Conservation (phyloP, 1,139 yeast species). For the Yamadazyma siamensis region DNA sequence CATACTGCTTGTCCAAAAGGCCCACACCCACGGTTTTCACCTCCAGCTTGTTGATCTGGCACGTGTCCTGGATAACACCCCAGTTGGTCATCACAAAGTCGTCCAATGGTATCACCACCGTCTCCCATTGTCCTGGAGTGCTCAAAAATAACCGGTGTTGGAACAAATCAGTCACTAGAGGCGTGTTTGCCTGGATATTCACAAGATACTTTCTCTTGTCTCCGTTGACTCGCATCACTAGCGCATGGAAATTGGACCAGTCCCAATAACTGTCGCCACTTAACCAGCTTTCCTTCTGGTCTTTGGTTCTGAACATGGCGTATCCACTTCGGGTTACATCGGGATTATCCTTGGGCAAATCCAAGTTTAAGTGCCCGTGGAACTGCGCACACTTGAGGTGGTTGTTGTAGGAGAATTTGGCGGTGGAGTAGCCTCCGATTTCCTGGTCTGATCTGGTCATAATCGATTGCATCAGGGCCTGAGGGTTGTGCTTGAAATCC, state of each 20-base stretch:
- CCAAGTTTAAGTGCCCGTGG: slow-evolving; percentile 69
- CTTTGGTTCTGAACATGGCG: slow-evolving; percentile 82
- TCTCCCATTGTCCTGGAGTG: slow-evolving; percentile 81
- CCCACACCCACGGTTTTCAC: slow-evolving; percentile 79
- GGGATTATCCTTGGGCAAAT: slow-evolving; percentile 68
- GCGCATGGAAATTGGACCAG: slow-evolving; percentile 56
- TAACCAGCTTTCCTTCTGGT: slow-evolving; percentile 51
- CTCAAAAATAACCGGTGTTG: slow-evolving; percentile 78
- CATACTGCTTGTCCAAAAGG: slow-evolving; percentile 73
- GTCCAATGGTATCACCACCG: slow-evolving; percentile 70
- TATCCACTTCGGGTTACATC: slow-evolving; percentile 73
- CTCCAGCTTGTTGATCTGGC: slow-evolving; percentile 57
- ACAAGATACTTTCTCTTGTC: slow-evolving; percentile 74
- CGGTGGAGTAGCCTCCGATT: slow-evolving; percentile 76
- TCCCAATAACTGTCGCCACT: slow-evolving; percentile 54
- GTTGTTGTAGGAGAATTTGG: slow-evolving; percentile 43
- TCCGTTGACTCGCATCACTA: slow-evolving; percentile 71
- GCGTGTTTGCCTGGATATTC: slow-evolving; percentile 77
- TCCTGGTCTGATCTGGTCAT: slow-evolving; percentile 69
- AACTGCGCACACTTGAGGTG: slow-evolving; percentile 51
- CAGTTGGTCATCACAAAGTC: slow-evolving; percentile 82
- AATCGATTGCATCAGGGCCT: slow-evolving; percentile 39
- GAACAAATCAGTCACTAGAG: slow-evolving; percentile 73
- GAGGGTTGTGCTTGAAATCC: slow-evolving; percentile 51
- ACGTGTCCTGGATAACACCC: slow-evolving; percentile 73